Evolutionary conservation across 306 rosid species (phyloP).

Genomic region (Mimosa bimucronata): DNA sequence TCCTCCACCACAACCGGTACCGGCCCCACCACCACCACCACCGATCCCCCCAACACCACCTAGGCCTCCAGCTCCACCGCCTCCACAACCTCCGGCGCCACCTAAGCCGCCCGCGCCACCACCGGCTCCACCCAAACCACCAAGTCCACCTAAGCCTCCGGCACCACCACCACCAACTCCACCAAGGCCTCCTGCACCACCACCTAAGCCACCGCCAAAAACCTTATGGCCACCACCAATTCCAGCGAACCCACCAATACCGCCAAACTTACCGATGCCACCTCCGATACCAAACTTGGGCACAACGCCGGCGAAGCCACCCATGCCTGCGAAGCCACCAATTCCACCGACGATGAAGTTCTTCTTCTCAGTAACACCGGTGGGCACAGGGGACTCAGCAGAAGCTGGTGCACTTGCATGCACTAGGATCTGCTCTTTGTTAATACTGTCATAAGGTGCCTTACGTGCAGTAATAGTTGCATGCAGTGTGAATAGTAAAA

Average conservation of each 20-base stretch:
- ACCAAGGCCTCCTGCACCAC: slow-evolving; percentile 27
- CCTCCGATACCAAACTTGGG: slow-evolving; percentile 6
- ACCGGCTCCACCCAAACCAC: not conserved
- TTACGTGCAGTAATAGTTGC: slow-evolving; percentile 58
- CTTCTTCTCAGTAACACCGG: slow-evolving; percentile 55
- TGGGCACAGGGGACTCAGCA: not conserved
- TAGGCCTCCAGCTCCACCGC: not conserved
- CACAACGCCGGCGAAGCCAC: slow-evolving; percentile 28
- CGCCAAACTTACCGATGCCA: slow-evolving; percentile 17
- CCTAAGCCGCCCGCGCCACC: slow-evolving; percentile 16
- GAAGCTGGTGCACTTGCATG: slow-evolving; percentile 46
- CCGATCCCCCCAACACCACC: not conserved
- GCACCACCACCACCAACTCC: slow-evolving; percentile 31
- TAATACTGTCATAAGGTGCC: slow-evolving; percentile 36
- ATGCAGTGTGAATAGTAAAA: slow-evolving; percentile 41
- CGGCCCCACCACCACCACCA: not conserved
- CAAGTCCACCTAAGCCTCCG: not conserved
- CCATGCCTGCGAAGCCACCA: slow-evolving; percentile 61
- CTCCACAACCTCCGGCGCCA: slow-evolving; percentile 21
- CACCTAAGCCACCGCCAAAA: slow-evolving; percentile 43
- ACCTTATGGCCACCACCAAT: slow-evolving; percentile 32
- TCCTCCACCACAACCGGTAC: not conserved
- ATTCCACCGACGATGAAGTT: slow-evolving; percentile 56
- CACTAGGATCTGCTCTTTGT: slow-evolving; percentile 20
- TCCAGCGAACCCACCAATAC: slow-evolving; percentile 4